Evolutionary conservation across 2,329 filamentous ascomycete genomes (phyloP).

Genomic region (Arthrobotrys musiformis): DNA sequence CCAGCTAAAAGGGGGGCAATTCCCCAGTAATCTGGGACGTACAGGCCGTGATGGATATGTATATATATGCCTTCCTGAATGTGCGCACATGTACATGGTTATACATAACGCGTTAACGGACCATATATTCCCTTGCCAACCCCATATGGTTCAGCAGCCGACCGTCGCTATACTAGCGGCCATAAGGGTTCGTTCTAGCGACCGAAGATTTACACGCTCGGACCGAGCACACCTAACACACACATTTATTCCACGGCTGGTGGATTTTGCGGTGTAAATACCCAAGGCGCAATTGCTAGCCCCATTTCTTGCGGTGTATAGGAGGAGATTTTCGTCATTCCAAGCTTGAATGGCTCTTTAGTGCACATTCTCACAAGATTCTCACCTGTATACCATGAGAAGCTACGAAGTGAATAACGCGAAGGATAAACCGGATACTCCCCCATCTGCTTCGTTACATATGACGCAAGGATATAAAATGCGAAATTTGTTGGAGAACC

Average conservation of each 20-base stretch:
- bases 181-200: no score
- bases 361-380: conserved; percentile 1
- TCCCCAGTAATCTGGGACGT: no score
- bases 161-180: no score
- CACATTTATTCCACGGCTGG: neutral
- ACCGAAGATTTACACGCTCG: no score
- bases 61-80: no score
- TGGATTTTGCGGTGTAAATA: conserved; percentile 18
- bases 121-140: no score
- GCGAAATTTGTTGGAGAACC: conserved; percentile 24
- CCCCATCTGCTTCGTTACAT: conserved; percentile 1
- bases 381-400: neutral
- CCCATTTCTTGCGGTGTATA: neutral
- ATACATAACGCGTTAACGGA: no score
- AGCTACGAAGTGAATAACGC: conserved; percentile 10
- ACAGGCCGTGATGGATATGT: no score
- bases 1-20: no score
- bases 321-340: neutral
- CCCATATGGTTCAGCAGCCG: no score
- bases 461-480: conserved; percentile 10
- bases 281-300: conserved; percentile 14
- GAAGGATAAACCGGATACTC: no score
- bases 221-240: neutral
- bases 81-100: no score
- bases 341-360: neutral